Percentiles rank a stretch among this genome's conserved stretches.
These are phyloP conservation scores for Rosa chinensis DNA, from an alignment of 306 rosid species.

Conservation along the genomic window DNA sequence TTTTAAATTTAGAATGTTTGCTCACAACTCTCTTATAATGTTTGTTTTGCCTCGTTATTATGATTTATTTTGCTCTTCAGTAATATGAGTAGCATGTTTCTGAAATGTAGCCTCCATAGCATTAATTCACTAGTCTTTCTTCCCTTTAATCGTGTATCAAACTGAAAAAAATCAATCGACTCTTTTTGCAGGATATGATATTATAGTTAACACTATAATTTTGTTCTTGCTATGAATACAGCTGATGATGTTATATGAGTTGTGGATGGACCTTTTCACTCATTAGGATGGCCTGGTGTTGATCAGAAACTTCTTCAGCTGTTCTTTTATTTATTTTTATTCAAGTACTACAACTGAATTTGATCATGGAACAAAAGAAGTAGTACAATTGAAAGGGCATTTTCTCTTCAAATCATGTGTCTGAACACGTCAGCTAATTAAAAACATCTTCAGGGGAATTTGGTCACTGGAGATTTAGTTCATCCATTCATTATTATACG, in stretches of 20 bases:
- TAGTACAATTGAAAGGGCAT: neutral
- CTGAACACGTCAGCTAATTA: neutral
- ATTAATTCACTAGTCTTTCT: neutral
- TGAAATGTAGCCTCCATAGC: slow-evolving; percentile 1
- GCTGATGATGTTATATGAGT: neutral
- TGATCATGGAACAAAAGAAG: no score
- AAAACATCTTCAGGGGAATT: neutral
- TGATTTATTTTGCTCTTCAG: neutral
- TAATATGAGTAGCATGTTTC: neutral
- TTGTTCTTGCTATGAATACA: neutral
- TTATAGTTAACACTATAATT: neutral
- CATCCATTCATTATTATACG: neutral
- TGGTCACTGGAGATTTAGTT: neutral
- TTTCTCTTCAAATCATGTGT: neutral
- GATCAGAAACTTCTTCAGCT: no score
- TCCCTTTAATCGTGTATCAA: neutral
- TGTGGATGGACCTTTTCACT: neutral
- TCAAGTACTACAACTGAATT: no score
- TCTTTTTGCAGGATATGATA: neutral
- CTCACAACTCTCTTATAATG: neutral
- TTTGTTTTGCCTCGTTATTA: neutral
- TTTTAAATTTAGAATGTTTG: neutral
- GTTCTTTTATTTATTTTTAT: no score
- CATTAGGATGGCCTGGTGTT: no score
- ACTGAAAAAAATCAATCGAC: neutral